These are phyloP conservation scores for Neurospora sp. DNA, from an alignment of 495 filamentous ascomycete genomes.

Conservation along the genomic window DNA sequence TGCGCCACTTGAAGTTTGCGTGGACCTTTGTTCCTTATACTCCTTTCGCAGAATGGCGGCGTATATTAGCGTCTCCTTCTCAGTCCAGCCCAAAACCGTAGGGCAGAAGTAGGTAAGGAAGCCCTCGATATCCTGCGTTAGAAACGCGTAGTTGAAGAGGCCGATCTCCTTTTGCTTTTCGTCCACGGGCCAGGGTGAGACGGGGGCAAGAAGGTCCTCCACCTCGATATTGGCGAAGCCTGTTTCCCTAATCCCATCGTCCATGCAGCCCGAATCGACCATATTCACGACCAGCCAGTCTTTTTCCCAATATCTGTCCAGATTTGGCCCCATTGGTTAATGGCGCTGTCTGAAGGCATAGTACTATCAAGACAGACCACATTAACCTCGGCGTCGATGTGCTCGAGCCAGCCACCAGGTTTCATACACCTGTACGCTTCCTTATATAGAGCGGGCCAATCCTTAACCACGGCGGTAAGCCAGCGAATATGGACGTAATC, in stretches of 20 bases:
- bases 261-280: background rate
- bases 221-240: background rate
- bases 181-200: background rate
- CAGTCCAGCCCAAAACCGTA: constrained; percentile 17
- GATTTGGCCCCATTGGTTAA: background rate
- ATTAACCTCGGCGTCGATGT: constrained; percentile 2
- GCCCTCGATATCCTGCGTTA: background rate
- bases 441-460: constrained; percentile 34
- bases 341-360: background rate
- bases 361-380: background rate
- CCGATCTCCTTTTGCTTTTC: background rate
- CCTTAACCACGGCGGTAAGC: constrained; percentile 37
- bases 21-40: constrained; percentile 7
- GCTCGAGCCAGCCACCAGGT: constrained; percentile 27
- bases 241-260: background rate
- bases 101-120: background rate
- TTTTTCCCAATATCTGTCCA: background rate
- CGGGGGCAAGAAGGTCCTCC: background rate
- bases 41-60: too few species aligned
- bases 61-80: constrained; percentile 3
- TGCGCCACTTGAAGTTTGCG: constrained; percentile 7
- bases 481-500: constrained; percentile 49
- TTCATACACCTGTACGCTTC: constrained; percentile 22
- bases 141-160: background rate
- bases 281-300: background rate